Conservation (phyloP, 1,139 yeast species). For the Lodderomyces beijingensis region DNA sequence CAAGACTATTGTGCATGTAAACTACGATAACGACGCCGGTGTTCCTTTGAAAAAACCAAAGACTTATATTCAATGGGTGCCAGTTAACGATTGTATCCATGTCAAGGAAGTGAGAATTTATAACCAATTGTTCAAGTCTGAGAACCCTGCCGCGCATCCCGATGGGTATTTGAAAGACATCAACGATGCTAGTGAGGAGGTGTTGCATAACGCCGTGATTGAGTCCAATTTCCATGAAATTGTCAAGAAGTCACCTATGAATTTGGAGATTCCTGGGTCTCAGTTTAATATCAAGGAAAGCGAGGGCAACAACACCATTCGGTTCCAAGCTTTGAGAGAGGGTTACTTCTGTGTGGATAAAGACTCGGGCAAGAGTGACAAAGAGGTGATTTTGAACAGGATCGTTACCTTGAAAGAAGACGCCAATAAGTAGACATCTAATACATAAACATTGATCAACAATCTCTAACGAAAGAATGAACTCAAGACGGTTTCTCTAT, state of each 20-base stretch:
- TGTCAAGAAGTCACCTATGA: constrained; percentile 70
- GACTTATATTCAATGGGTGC: constrained; percentile 97
- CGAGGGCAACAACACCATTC: constrained; percentile 69
- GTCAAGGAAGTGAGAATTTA: constrained; percentile 80
- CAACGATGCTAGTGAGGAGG: constrained; percentile 71
- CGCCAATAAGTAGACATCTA: constrained; percentile 35
- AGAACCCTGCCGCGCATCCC: constrained; percentile 85
- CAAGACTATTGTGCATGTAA: constrained; percentile 64
- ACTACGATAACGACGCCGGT: constrained; percentile 71
- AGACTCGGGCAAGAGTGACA: constrained; percentile 54
- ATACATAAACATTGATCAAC: too few species aligned
- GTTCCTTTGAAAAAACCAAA: constrained; percentile 67
- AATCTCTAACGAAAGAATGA: too few species aligned
- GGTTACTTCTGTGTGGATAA: constrained; percentile 93
- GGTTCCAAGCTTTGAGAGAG: constrained; percentile 97
- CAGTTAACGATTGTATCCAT: constrained; percentile 53
- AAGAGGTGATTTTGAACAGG: constrained; percentile 69
- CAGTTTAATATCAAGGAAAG: constrained; percentile 67
- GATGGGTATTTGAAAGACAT: constrained; percentile 85
- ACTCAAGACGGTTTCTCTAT: constrained; percentile 1
- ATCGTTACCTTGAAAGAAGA: constrained; percentile 88
- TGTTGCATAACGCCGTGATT: constrained; percentile 61
- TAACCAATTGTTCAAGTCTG: constrained; percentile 84
- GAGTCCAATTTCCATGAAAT: constrained; percentile 78
- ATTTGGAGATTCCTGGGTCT: constrained; percentile 58